Evolutionary conservation across 768 basidiomycete genomes (phyloP).

Genomic region (Infundibulicybe gibba): DNA sequence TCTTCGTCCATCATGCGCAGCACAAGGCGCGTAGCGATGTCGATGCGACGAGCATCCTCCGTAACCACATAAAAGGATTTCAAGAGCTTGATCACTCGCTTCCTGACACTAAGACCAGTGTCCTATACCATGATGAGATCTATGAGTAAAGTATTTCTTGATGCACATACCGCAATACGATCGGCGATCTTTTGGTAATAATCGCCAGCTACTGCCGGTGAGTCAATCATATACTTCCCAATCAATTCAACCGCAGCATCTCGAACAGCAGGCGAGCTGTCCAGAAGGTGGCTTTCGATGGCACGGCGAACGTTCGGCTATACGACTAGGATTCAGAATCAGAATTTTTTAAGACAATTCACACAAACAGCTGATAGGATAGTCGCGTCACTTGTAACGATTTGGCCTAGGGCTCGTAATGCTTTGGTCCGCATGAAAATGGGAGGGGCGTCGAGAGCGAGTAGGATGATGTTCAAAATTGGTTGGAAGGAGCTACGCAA

Average conservation of each 20-base stretch:
- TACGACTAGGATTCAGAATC: constrained; percentile 1
- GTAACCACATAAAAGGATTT: constrained; percentile 75
- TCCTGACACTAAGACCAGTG: constrained; percentile 89
- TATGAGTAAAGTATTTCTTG: not conserved
- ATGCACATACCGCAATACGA: constrained; percentile 74
- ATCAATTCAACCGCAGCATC: constrained; percentile 97
- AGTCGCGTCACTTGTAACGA: constrained; percentile 84
- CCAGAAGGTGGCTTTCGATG: constrained; percentile 87
- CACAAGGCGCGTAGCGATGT: constrained; percentile 81
- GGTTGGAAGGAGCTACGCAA: constrained; percentile 81
- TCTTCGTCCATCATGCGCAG: constrained; percentile 90
- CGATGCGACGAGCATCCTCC: constrained; percentile 58
- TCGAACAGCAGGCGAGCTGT: constrained; percentile 91
- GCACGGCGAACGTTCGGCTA: constrained; percentile 78
- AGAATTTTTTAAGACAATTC: not conserved
- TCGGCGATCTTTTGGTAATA: constrained; percentile 89
- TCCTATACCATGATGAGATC: constrained; percentile 50
- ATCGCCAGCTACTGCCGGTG: constrained; percentile 81
- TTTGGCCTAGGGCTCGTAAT: constrained; percentile 81
- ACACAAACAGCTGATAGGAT: constrained; percentile 71
- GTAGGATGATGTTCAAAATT: constrained; percentile 75
- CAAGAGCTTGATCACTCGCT: constrained; percentile 93
- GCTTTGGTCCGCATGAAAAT: constrained; percentile 97
- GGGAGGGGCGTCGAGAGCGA: constrained; percentile 76
- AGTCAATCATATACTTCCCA: constrained; percentile 94